These are phyloP conservation scores for Tuber melanosporum DNA, from an alignment of 495 filamentous ascomycete species.

Conservation along the genomic window DNA sequence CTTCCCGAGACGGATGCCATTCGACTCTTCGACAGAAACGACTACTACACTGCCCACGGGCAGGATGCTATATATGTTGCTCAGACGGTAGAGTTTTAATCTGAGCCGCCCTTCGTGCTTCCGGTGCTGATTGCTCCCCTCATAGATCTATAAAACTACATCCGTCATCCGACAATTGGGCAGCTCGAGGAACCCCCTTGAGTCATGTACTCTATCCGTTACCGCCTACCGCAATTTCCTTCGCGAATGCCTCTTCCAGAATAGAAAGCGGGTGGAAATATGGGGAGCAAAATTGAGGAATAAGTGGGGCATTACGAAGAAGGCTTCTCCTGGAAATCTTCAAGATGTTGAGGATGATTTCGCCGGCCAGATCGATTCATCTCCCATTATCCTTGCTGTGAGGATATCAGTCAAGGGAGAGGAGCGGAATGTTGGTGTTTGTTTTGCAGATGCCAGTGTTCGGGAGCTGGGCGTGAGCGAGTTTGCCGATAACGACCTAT, in stretches of 20 bases:
- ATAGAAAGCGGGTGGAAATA: conserved; percentile 86
- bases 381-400: conserved; percentile 88
- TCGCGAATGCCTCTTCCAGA: conserved; percentile 81
- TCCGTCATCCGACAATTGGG: conserved; percentile 88
- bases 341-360: conserved; percentile 97
- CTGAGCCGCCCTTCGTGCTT: neutral
- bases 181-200: conserved; percentile 67
- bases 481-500: conserved; percentile 95
- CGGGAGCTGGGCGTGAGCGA: conserved; percentile 94
- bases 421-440: conserved; percentile 84
- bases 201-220: conserved; percentile 86
- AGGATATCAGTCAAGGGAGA: conserved; percentile 82
- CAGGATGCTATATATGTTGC: conserved; percentile 91
- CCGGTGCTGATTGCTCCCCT: conserved; percentile 4
- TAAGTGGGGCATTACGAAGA: conserved; percentile 85
- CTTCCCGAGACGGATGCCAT: conserved; percentile 59
- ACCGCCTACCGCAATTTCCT: conserved; percentile 95
- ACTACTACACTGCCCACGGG: conserved; percentile 64
- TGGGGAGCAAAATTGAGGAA: conserved; percentile 69
- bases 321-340: conserved; percentile 89
- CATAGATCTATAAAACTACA: conserved; percentile 88
- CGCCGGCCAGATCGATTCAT: conserved; percentile 75
- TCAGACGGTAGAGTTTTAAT: conserved; percentile 52
- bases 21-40: conserved; percentile 7
- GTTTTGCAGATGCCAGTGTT: conserved; percentile 96